Evolutionary conservation across 106 monocot species (phyloP).

Genomic region (Dendrobium chrysotoxum): DNA sequence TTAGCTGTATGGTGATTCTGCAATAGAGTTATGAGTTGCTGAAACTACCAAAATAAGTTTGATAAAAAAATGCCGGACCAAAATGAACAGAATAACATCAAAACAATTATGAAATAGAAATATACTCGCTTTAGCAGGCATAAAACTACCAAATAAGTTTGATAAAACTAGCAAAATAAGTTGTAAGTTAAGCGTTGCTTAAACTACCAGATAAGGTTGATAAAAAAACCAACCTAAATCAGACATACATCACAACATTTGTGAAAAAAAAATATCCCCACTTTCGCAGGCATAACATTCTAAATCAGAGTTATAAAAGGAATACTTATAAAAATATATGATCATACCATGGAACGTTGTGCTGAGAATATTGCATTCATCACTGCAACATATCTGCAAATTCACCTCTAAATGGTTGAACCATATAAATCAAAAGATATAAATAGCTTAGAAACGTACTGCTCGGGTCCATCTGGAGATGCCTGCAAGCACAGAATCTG

Average conservation of each 20-base stretch:
- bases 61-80: neutral
- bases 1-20: neutral
- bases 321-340: neutral
- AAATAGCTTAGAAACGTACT: constrained; percentile 45
- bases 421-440: constrained; percentile 8
- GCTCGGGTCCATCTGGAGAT: constrained; percentile 99
- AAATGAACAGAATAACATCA: neutral
- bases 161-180: neutral
- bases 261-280: neutral
- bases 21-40: neutral
- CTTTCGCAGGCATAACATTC: neutral
- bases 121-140: neutral
- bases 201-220: too few species aligned
- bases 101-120: neutral
- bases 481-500: constrained; percentile 98
- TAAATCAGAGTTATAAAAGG: neutral
- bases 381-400: constrained; percentile 94
- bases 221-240: too few species aligned
- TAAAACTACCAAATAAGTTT: neutral
- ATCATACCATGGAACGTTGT: constrained; percentile 75
- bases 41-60: neutral
- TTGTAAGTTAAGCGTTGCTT: too few species aligned
- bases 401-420: constrained; percentile 14
- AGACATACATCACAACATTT: too few species aligned
- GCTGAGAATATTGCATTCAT: constrained; percentile 99